Percentiles rank a stretch among this genome's conserved stretches.
Conservation (phyloP, 2,329 filamentous ascomycete species). For the Aureobasidium vineae region DNA sequence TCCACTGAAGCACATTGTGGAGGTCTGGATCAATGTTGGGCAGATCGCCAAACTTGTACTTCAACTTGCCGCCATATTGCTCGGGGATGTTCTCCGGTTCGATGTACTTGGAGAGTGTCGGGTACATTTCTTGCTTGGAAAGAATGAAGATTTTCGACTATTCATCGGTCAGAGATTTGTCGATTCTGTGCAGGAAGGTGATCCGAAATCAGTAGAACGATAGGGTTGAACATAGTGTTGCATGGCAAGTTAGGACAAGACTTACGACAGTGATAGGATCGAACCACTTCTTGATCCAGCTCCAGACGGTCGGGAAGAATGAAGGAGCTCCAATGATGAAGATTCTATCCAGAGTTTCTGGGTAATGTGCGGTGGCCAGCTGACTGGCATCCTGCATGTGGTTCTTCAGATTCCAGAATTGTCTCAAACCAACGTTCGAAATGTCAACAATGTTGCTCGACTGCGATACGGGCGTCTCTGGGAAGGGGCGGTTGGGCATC, state of each 20-base stretch:
- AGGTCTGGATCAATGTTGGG: constrained; percentile 65
- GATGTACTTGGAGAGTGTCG: constrained; percentile 78
- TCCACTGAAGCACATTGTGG: constrained; percentile 45
- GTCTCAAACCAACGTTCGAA: constrained; percentile 78
- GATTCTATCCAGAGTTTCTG: constrained; percentile 84
- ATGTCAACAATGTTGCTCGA: constrained; percentile 97
- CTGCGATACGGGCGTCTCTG: constrained; percentile 83
- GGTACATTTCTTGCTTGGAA: constrained; percentile 65
- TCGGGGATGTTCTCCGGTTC: constrained; percentile 80
- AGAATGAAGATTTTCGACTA: constrained; percentile 94
- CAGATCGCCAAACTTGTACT: constrained; percentile 75
- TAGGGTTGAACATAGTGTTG: too few relatives aligned
- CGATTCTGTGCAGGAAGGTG: too few relatives aligned
- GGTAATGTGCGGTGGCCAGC: constrained; percentile 89
- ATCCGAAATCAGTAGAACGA: too few relatives aligned
- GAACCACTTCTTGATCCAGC: constrained; percentile 95
- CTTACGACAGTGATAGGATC: constrained; percentile 70
- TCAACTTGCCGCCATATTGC: constrained; percentile 81
- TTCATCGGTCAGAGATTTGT: too few relatives aligned
- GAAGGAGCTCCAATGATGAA: constrained; percentile 85
- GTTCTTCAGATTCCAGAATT: constrained; percentile 91
- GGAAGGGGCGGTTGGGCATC: constrained; percentile 66
- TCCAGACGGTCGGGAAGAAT: constrained; percentile 92
- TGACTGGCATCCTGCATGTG: constrained; percentile 93
- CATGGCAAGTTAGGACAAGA: too few relatives aligned